Conservation (phyloP, 371 early-diverging fungal genomes). For the Mucor velutinosus region DNA sequence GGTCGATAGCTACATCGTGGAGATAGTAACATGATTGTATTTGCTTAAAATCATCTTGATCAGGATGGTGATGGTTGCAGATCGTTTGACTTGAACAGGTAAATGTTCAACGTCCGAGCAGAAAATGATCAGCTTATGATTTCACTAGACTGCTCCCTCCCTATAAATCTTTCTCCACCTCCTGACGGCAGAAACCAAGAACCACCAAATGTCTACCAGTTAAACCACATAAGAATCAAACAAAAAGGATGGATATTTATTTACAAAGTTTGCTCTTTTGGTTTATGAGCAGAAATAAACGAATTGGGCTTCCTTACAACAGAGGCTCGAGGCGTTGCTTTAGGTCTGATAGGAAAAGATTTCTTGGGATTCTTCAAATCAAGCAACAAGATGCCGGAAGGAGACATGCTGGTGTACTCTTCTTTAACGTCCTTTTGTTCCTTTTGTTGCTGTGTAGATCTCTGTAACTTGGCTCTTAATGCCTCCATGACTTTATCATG, state of each 20-base stretch:
- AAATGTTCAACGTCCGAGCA: too few species aligned
- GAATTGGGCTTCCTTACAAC: constrained; percentile 40
- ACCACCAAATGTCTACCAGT: too few species aligned
- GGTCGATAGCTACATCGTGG: too few species aligned
- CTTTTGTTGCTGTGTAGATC: constrained; percentile 30
- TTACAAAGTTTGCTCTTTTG: constrained; percentile 27
- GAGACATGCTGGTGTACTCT: constrained; percentile 39
- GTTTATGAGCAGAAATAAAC: constrained; percentile 41
- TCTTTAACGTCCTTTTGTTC: constrained; percentile 25
- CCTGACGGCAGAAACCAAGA: too few species aligned
- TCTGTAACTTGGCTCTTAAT: constrained; percentile 34
- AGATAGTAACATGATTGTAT: neutral
- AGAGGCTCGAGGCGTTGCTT: constrained; percentile 33
- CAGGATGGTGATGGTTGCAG: too few species aligned
- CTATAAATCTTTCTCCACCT: too few species aligned
- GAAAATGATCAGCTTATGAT: too few species aligned
- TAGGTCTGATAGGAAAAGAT: constrained; percentile 26
- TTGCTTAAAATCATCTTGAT: too few species aligned
- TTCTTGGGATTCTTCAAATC: constrained; percentile 47
- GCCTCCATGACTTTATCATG: constrained; percentile 43
- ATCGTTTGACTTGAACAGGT: neutral
- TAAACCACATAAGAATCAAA: too few species aligned
- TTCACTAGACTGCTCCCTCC: too few species aligned
- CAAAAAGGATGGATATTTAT: neutral
- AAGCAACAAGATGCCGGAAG: constrained; percentile 42